Evolutionary conservation across 768 basidiomycete species (phyloP).

Genomic region (Pholiota microspora): DNA sequence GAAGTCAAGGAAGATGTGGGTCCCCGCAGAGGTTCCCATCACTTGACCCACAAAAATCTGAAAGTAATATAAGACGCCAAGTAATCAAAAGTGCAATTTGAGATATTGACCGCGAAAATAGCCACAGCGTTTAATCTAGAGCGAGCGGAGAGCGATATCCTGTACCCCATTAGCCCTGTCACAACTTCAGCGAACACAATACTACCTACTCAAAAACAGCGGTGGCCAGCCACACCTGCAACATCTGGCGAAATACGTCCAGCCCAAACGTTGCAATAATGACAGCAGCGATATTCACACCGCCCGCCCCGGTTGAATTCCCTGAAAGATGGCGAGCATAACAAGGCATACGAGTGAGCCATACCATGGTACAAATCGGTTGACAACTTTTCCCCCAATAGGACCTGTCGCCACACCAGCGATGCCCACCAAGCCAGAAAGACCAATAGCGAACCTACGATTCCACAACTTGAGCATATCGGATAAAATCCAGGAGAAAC

Average conservation of each 20-base stretch:
- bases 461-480: not conserved
- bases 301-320: slow-evolving; percentile 69
- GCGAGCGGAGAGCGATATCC: slow-evolving; percentile 47
- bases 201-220: slow-evolving; percentile 50
- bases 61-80: too few species aligned
- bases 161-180: too few species aligned
- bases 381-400: slow-evolving; percentile 64
- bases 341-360: slow-evolving; percentile 59
- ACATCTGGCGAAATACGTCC: slow-evolving; percentile 71
- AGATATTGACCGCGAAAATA: slow-evolving; percentile 65
- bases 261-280: slow-evolving; percentile 67
- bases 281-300: slow-evolving; percentile 67
- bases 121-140: slow-evolving; percentile 77
- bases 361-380: slow-evolving; percentile 75
- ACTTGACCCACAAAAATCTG: slow-evolving; percentile 79
- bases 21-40: slow-evolving; percentile 78
- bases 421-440: slow-evolving; percentile 75
- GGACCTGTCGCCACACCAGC: slow-evolving; percentile 71
- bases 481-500: not conserved
- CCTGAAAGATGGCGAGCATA: slow-evolving; percentile 48
- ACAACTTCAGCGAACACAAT: too few species aligned
- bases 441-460: slow-evolving; percentile 53
- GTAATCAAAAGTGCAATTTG: too few species aligned
- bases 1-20: slow-evolving; percentile 60
- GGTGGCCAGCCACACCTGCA: slow-evolving; percentile 65